phyloP scores from a whole-genome alignment of 176 grass and related monocot species.

The Triticum monococcum region DNA sequence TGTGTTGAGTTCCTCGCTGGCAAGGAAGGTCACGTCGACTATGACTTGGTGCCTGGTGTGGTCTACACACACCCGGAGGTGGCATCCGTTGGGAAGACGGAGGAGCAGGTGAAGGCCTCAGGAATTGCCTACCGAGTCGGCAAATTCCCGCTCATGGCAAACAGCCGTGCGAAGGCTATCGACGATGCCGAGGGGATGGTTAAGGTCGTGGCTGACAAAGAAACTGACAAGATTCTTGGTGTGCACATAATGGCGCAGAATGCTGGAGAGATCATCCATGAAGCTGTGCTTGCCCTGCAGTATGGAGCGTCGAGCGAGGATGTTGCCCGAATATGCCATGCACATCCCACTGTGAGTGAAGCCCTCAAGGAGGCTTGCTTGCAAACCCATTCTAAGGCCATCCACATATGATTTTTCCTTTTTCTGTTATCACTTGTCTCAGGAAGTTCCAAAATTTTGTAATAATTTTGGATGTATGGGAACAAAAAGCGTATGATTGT shows the following conservation, averaged over 20 bases:
- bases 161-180: constrained; percentile 96
- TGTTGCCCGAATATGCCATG: constrained; percentile 89
- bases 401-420: constrained; percentile 64
- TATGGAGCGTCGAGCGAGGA: constrained; percentile 99
- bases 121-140: constrained; percentile 75
- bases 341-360: constrained; percentile 93
- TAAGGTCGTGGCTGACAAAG: constrained; percentile 92
- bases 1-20: constrained; percentile 93
- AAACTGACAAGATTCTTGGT: constrained; percentile 87
- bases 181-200: constrained; percentile 93
- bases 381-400: constrained; percentile 85
- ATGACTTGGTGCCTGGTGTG: constrained; percentile 86
- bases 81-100: constrained; percentile 94
- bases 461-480: constrained; percentile 41
- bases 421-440: constrained; percentile 32
- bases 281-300: constrained; percentile 83
- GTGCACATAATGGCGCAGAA: constrained; percentile 93
- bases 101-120: constrained; percentile 83
- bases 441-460: constrained; percentile 36
- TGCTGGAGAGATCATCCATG: constrained; percentile 96
- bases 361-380: constrained; percentile 96
- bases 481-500: background rate
- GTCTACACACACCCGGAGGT: constrained; percentile 98
- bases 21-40: constrained; percentile 97
- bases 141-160: constrained; percentile 90